Percentiles rank a stretch among this genome's conserved stretches.
These are phyloP conservation scores for Boechera divaricarpa DNA, from an alignment of 345 rosid genomes.

Conservation along the genomic window DNA sequence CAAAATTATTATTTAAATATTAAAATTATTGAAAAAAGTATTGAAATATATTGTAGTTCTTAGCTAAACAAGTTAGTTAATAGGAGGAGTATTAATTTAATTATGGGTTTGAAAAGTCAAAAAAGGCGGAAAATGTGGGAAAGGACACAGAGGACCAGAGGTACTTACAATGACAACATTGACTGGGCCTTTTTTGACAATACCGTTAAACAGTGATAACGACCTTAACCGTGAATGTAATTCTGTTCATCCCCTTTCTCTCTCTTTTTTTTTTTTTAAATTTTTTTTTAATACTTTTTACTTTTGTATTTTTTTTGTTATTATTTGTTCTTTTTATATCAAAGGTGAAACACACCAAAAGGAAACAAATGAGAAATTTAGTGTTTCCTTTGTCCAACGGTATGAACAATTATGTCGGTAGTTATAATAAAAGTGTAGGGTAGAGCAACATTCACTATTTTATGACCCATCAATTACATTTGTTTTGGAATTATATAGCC, in stretches of 20 bases:
- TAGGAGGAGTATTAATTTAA: not conserved
- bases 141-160: slow-evolving; percentile 10
- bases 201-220: slow-evolving; percentile 46
- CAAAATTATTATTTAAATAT: no score
- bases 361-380: slow-evolving; percentile 16
- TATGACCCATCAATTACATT: slow-evolving; percentile 25
- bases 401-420: slow-evolving; percentile 44
- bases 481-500: not conserved
- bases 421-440: slow-evolving; percentile 42
- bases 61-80: no score
- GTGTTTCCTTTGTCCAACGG: slow-evolving; percentile 36
- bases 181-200: slow-evolving; percentile 29
- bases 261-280: not conserved
- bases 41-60: no score
- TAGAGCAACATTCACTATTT: slow-evolving; percentile 35
- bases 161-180: not conserved
- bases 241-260: slow-evolving; percentile 27
- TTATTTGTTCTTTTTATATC: not conserved
- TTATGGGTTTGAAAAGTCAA: slow-evolving; percentile 35
- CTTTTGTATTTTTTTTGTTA: not conserved
- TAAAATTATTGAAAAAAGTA: no score
- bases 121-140: slow-evolving; percentile 34
- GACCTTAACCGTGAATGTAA: slow-evolving; percentile 33
- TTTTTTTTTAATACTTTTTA: not conserved
- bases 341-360: slow-evolving; percentile 12